These are phyloP conservation scores for Aphanomyces invadans DNA, from an alignment of 352 stramenopile genomes.

Conservation along the genomic window DNA sequence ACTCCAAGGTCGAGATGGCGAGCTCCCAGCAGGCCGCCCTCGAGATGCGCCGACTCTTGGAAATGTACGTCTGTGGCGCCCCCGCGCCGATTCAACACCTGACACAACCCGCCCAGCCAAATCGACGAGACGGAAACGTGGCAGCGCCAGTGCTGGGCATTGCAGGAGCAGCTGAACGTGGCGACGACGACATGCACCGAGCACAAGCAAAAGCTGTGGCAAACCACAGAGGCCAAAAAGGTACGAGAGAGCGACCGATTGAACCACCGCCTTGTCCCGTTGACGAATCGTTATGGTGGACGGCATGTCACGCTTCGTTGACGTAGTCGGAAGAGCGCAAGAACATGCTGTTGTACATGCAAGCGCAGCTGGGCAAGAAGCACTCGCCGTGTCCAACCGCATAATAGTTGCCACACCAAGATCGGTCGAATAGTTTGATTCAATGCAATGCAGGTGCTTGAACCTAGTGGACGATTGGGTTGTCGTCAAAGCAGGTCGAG, in stretches of 20 bases:
- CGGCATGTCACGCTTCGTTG: neutral
- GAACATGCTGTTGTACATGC: slow-evolving; percentile 70
- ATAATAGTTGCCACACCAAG: no score
- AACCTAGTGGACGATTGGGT: neutral
- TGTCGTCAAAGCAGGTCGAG: neutral
- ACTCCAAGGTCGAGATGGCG: slow-evolving; percentile 20
- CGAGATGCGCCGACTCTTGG: slow-evolving; percentile 17
- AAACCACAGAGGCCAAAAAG: slow-evolving; percentile 54
- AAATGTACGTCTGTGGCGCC: slow-evolving; percentile 12
- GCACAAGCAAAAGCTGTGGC: slow-evolving; percentile 65
- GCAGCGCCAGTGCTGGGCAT: slow-evolving; percentile 68
- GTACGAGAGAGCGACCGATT: no score
- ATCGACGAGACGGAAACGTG: slow-evolving; percentile 66
- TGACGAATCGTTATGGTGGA: neutral
- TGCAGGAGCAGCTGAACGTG: slow-evolving; percentile 57
- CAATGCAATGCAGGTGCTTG: no score
- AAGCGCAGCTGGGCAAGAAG: slow-evolving; percentile 52
- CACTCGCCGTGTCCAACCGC: slow-evolving; percentile 29
- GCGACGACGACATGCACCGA: slow-evolving; percentile 41
- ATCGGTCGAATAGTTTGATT: no score
- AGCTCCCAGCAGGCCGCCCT: slow-evolving; percentile 14
- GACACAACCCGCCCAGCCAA: slow-evolving; percentile 33
- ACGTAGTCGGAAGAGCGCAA: slow-evolving; percentile 35
- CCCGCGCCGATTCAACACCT: no score
- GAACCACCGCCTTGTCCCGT: no score